Percentiles rank a stretch among this genome's conserved stretches.
phyloP scores from a whole-genome alignment of 1,139 yeast genomes.

The Candida gigantensis region DNA sequence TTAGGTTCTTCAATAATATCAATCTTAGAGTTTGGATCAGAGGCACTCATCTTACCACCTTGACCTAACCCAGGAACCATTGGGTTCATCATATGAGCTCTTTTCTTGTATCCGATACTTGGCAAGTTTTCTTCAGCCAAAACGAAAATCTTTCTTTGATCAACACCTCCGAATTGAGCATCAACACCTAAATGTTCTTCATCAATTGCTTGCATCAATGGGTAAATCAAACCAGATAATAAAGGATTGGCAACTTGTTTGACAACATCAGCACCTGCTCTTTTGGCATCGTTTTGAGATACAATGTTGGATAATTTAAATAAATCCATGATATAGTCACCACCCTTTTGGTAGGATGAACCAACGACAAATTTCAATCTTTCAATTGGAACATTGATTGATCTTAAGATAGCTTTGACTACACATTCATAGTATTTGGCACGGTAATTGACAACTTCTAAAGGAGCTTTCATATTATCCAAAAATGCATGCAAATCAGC shows the following conservation, averaged over 20 bases:
- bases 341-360: conserved; percentile 78
- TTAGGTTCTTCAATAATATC: conserved; percentile 90
- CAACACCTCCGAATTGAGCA: conserved; percentile 98
- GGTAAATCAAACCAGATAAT: conserved; percentile 91
- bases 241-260: conserved; percentile 95
- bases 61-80: conserved; percentile 98
- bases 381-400: conserved; percentile 90
- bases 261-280: conserved; percentile 99
- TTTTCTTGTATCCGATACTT: conserved; percentile 86
- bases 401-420: conserved; percentile 79
- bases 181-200: conserved; percentile 89
- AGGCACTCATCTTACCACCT: conserved; percentile 99
- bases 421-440: conserved; percentile 85
- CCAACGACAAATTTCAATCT: conserved; percentile 83
- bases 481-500: conserved; percentile 98
- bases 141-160: conserved; percentile 96
- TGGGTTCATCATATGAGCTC: conserved; percentile 97
- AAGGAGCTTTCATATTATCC: conserved; percentile 97
- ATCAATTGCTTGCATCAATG: conserved; percentile 98
- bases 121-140: conserved; percentile 94
- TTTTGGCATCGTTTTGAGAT: conserved; percentile 92
- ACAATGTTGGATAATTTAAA: conserved; percentile 81
- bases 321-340: conserved; percentile 83
- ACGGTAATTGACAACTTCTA: conserved; percentile 86
- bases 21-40: conserved; percentile 97